Evolutionary conservation across 768 basidiomycete species (phyloP), one percentile per base, ranked within the genome.

Genomic region (Filobasidium wieringae): DNA sequence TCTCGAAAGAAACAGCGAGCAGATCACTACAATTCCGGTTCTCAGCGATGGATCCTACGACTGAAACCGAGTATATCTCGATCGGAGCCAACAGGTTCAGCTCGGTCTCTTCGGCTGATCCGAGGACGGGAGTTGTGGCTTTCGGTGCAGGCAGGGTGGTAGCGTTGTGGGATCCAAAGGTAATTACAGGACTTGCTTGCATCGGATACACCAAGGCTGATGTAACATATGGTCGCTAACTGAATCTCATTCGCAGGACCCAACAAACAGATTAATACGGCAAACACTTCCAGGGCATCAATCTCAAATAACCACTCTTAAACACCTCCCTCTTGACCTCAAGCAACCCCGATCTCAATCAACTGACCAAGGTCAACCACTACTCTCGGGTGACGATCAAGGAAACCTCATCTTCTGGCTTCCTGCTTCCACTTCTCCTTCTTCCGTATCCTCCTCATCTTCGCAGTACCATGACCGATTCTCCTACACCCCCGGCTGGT

Each of bases 201-300:
- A 1, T 12, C 40, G 39, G 22, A 5, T 3, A 22, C 31, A 4
- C 1, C 8, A 15, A 12, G 17, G 29, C 14, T 17, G 7, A 0
- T 40, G 30, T 36, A 54, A 2, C 3, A 33, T 15, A 31, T 47
- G 1, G 1, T 34, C 11, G 43, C 37, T 43, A 14, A 27, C 22
- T 30, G 7, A 4, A 2, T 14, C 41, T 49, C 32, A 37, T 41
- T 31, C 12, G 8, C 62, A 87, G 84, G 77, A 79, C 57, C 63
- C 68, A 15, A 54, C 64, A 11, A 80, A 82, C 63, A 69, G 68
- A 43, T 84, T 86, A 0, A 78, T 92, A 29, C 75, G 76, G 19
- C 74, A 79, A 55, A 92, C 88, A 1, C 78, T 96, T 6, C 80
- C 83, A 0, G 88, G 84, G 3, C 89, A 92, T 66, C 73, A 80